Percentiles rank a stretch among this genome's conserved stretches.
Conservation (phyloP, 768 basidiomycete species). For the Crassisporium funariophilum region DNA sequence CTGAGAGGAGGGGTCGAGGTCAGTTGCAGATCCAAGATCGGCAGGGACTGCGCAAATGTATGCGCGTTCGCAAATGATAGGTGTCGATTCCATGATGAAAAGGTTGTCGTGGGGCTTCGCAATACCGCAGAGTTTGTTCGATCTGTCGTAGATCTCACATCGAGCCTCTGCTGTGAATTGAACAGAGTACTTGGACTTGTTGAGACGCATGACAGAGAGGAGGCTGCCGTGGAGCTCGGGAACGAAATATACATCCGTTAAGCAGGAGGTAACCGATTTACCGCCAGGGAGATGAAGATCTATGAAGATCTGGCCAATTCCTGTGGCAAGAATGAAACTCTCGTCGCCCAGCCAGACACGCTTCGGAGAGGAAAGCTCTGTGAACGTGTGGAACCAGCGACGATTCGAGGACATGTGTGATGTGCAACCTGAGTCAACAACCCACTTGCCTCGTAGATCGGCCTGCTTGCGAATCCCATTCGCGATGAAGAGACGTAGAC, state of each 20-base stretch:
- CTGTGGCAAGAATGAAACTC: slow-evolving; percentile 12
- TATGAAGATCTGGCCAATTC: slow-evolving; percentile 6
- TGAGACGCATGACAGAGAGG: slow-evolving; percentile 3
- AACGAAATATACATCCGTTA: slow-evolving; percentile 4
- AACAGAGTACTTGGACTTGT: slow-evolving; percentile 3
- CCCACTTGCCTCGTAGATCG: slow-evolving; percentile 9
- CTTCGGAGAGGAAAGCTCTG: slow-evolving; percentile 2
- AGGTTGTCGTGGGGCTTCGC: too few species aligned
- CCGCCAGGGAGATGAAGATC: neutral
- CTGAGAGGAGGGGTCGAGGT: too few species aligned
- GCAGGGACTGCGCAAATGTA: too few species aligned
- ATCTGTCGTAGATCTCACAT: too few species aligned
- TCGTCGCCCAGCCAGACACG: slow-evolving; percentile 19
- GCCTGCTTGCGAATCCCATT: neutral
- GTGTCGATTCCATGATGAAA: too few species aligned
- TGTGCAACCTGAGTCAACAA: slow-evolving; percentile 15
- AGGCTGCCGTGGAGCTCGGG: slow-evolving; percentile 9
- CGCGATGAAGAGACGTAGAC: slow-evolving; percentile 8
- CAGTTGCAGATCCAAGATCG: too few species aligned
- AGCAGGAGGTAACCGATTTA: too few species aligned
- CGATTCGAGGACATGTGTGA: slow-evolving; percentile 13
- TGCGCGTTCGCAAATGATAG: too few species aligned
- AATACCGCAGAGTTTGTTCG: too few species aligned
- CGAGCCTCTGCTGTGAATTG: too few species aligned
- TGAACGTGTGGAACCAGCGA: slow-evolving; percentile 14